phyloP scores from a whole-genome alignment of 2,329 filamentous ascomycete genomes.

The Paraphaeosphaeria sporulosa region DNA sequence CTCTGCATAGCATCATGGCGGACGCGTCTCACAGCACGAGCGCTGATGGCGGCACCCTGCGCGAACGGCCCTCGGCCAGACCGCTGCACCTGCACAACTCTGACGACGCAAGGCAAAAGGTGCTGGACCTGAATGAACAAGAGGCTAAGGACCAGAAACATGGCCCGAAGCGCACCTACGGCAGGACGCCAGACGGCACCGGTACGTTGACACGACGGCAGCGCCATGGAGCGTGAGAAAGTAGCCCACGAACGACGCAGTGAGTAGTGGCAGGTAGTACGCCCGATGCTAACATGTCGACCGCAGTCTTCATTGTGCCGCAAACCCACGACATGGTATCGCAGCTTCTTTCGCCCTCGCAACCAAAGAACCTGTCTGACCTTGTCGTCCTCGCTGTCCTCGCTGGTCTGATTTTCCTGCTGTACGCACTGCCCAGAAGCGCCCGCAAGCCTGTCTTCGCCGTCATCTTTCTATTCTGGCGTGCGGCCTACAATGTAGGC shows the following conservation, averaged over 20 bases:
- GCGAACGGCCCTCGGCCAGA: conserved; percentile 40
- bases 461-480: conserved; percentile 87
- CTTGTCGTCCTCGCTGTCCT: conserved; percentile 80
- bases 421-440: conserved; percentile 74
- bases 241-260: not conserved
- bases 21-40: conserved; percentile 24
- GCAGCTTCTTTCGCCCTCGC: conserved; percentile 89
- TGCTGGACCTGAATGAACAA: conserved; percentile 59
- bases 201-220: conserved; percentile 66
- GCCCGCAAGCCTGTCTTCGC: conserved; percentile 82
- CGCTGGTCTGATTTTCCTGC: conserved; percentile 73
- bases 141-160: conserved; percentile 56
- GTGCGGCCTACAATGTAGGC: conserved; percentile 89
- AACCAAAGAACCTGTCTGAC: conserved; percentile 95
- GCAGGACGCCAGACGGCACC: conserved; percentile 87
- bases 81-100: conserved; percentile 38
- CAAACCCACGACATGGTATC: conserved; percentile 99
- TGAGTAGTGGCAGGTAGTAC: conserved; percentile 8
- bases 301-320: conserved; percentile 88
- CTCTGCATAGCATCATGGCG: conserved; percentile 34
- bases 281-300: conserved; percentile 25
- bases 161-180: conserved; percentile 80
- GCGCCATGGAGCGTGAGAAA: not conserved
- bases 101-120: conserved; percentile 54
- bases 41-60: conserved; percentile 39